phyloP scores from a whole-genome alignment of 768 basidiomycete species.

The Pleurotus giganteus region DNA sequence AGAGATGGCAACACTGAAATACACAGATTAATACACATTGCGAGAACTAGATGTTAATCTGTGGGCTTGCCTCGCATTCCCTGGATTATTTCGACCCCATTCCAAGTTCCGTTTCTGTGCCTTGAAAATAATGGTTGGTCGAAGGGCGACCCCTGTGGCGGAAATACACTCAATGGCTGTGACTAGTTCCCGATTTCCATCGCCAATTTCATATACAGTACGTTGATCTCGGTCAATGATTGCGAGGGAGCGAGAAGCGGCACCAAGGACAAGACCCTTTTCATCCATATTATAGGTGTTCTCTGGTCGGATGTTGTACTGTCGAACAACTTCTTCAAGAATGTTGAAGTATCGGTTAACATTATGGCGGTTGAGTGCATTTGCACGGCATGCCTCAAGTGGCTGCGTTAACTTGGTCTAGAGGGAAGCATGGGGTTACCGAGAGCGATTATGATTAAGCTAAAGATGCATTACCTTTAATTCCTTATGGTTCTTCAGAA shows the following conservation, averaged over 20 bases:
- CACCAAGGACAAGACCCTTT: not conserved
- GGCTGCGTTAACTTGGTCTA: not conserved
- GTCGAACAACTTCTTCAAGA: not conserved
- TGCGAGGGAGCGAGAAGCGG: not conserved
- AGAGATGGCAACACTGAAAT: conserved; percentile 28
- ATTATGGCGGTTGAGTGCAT: not conserved
- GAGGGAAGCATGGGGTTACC: no score
- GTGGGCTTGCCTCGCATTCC: conserved; percentile 25
- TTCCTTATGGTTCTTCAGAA: conserved; percentile 1
- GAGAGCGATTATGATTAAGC: no score
- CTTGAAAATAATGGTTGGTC: conserved; percentile 37
- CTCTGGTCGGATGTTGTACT: no score
- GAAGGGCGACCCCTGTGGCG: conserved; percentile 36
- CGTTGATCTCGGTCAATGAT: no score
- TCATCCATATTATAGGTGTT: no score
- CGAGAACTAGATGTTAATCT: not conserved
- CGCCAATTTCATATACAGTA: no score
- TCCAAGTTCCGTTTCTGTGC: conserved; percentile 21
- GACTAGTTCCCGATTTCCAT: conserved; percentile 38
- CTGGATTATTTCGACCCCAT: conserved; percentile 24
- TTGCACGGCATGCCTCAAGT: not conserved
- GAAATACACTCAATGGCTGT: conserved; percentile 44
- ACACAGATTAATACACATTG: not conserved
- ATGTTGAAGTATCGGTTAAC: not conserved
- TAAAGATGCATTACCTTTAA: no score